These are phyloP conservation scores for Alternaria sp. DNA, from an alignment of 2,329 filamentous ascomycete species.

Conservation along the genomic window DNA sequence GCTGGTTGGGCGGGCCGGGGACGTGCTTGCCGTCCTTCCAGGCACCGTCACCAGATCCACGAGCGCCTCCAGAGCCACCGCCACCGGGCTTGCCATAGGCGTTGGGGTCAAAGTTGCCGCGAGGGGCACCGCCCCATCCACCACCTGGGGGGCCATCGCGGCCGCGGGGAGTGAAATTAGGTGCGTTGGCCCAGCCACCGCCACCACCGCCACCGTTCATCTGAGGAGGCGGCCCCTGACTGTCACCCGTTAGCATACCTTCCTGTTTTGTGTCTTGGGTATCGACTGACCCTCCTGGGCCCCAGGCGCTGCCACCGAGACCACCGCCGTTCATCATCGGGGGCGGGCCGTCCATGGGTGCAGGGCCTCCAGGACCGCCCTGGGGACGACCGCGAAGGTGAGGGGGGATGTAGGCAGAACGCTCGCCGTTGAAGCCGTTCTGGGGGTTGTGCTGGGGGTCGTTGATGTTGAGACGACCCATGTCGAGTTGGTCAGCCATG, in stretches of 20 bases:
- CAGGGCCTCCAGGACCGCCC: conserved; percentile 43
- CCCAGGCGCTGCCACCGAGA: conserved; percentile 71
- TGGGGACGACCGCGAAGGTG: conserved; percentile 70
- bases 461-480: conserved; percentile 75
- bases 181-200: conserved; percentile 67
- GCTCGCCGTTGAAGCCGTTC: conserved; percentile 61
- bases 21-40: conserved; percentile 98
- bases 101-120: conserved; percentile 67
- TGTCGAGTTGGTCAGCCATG: conserved; percentile 73
- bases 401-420: conserved; percentile 83
- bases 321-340: conserved; percentile 63
- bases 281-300: conserved; percentile 44
- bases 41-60: conserved; percentile 91
- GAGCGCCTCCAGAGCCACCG: conserved; percentile 64
- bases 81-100: conserved; percentile 66
- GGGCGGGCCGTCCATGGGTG: conserved; percentile 51
- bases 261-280: neutral
- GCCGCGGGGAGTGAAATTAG: conserved; percentile 64
- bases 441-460: conserved; percentile 67
- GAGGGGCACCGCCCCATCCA: conserved; percentile 52
- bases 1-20: conserved; percentile 84
- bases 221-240: conserved; percentile 43
- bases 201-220: conserved; percentile 68
- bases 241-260: conserved; percentile 32
- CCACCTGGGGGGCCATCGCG: conserved; percentile 43